These are phyloP conservation scores for Pestalotiopsis fici DNA, from an alignment of 2,329 filamentous ascomycete genomes.

Conservation along the genomic window DNA sequence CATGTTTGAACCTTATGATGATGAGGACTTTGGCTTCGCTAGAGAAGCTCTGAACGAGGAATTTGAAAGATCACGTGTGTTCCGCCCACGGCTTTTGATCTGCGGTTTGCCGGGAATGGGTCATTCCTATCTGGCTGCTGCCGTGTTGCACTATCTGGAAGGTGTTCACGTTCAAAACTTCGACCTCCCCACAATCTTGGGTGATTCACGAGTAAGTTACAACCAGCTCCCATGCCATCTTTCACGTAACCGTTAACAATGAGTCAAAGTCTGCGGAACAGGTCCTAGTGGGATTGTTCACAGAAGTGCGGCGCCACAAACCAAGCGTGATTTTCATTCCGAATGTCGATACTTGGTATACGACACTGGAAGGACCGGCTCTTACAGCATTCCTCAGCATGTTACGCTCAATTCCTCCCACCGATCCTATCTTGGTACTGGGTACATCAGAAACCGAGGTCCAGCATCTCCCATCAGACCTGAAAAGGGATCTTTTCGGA, in stretches of 20 bases:
- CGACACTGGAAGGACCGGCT: conserved; percentile 60
- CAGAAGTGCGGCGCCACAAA: conserved; percentile 90
- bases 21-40: conserved; percentile 80
- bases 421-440: conserved; percentile 84
- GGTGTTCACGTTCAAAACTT: conserved; percentile 94
- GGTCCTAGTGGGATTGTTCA: conserved; percentile 86
- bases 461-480: conserved; percentile 60
- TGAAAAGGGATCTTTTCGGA: conserved; percentile 81
- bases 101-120: conserved; percentile 88
- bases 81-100: conserved; percentile 84
- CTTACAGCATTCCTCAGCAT: conserved; percentile 84
- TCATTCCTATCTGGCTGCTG: conserved; percentile 83
- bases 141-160: conserved; percentile 87
- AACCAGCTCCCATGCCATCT: neutral
- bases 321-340: conserved; percentile 96
- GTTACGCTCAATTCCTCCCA: conserved; percentile 80
- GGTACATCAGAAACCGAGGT: conserved; percentile 76
- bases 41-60: conserved; percentile 75
- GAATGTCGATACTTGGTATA: conserved; percentile 85
- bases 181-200: conserved; percentile 83
- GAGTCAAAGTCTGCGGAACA: conserved; percentile 69
- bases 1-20: conserved; percentile 83
- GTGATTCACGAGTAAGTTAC: conserved; percentile 71
- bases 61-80: conserved; percentile 86
- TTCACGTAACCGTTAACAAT: conserved; percentile 24